These are phyloP conservation scores for Acanthamoeba castellanii DNA, from an alignment of 208 protist genomes.

Conservation along the genomic window DNA sequence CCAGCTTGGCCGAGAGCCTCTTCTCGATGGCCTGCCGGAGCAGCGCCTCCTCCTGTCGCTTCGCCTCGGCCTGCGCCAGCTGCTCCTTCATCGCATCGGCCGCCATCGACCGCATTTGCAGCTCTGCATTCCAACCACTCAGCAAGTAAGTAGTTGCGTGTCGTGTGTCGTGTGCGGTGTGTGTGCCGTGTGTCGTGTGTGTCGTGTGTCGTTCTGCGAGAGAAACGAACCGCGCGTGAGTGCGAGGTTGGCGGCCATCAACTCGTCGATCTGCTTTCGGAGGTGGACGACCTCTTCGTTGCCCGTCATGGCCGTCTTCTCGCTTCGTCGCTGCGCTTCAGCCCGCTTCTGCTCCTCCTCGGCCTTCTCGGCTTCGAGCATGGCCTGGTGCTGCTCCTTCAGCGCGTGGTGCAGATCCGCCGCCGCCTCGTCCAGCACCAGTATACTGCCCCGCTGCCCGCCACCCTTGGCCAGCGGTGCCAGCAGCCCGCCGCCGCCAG, in stretches of 20 bases:
- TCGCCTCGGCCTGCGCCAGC: neutral
- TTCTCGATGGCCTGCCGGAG: constrained; percentile 27
- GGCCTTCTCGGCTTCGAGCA: neutral
- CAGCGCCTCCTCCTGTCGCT: neutral
- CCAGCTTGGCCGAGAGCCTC: neutral
- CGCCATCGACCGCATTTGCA: neutral
- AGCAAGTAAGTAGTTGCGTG: neutral
- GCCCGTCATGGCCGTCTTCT: neutral
- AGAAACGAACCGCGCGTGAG: neutral
- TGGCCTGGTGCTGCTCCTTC: constrained; percentile 43
- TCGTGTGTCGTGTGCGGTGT: neutral
- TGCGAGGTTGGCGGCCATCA: constrained; percentile 42
- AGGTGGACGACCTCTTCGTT: neutral
- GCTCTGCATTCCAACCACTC: neutral
- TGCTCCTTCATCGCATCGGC: constrained; percentile 26
- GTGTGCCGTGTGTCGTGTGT: neutral
- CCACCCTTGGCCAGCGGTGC: neutral
- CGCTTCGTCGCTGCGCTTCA: neutral
- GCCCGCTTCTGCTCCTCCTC: neutral
- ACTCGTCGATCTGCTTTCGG: constrained; percentile 6
- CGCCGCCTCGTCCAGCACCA: neutral
- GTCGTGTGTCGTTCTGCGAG: neutral
- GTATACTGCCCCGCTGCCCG: constrained; percentile 29
- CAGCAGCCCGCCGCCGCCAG: neutral
- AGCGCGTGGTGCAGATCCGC: neutral